Evolutionary conservation across 495 filamentous ascomycete species (phyloP), one percentile per base, ranked within the genome.

Genomic region (Penicillium ucsense): DNA sequence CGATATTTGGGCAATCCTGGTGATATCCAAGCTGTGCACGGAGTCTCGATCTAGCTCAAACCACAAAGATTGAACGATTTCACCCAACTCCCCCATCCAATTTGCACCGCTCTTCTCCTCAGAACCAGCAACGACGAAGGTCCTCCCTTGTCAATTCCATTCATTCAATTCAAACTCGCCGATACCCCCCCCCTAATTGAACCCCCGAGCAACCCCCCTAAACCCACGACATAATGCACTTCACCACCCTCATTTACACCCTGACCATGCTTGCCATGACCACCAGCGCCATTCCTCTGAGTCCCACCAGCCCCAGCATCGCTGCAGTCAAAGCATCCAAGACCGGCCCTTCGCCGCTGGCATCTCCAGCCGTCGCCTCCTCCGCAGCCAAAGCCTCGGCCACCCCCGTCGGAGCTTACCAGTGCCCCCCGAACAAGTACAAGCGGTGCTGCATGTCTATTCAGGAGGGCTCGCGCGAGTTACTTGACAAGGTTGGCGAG

Each of bases 381-480:
- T 11, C 43, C 43, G 20, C n/a, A 20, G 33, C 12, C 4, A 4
- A 12, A 4, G 12, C 43, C 29, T 45, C 33, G 9, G 31, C 42
- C 4, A 54, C 44, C 8, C 47, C 49, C 0, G 53, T 49, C 8
- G 57, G 56, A 32, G 46, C 59, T 0, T 62, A 57, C 41, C 31
- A 46, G n/a, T 64, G 59, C 38, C 59, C 56, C 0, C 35, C 11
- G 32, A 43, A 40, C 0, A 52, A 55, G 36, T 55, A 48, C 29
- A 68, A 65, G 39, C 47, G 57, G 39, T 71, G 66, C 61, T 69
- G 67, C 42, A 46, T 47, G 44, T 53, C 52, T 2, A n/a, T 71
- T 3, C 36, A 56, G n/a, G 7, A 51, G 20, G 35, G 60, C 0
- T 48, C 58, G 0, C 48, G 63, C 0, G 36, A 48, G 6, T 5